phyloP scores from a whole-genome alignment of 192 early-diverging fungal species.

The Geranomyces variabilis region DNA sequence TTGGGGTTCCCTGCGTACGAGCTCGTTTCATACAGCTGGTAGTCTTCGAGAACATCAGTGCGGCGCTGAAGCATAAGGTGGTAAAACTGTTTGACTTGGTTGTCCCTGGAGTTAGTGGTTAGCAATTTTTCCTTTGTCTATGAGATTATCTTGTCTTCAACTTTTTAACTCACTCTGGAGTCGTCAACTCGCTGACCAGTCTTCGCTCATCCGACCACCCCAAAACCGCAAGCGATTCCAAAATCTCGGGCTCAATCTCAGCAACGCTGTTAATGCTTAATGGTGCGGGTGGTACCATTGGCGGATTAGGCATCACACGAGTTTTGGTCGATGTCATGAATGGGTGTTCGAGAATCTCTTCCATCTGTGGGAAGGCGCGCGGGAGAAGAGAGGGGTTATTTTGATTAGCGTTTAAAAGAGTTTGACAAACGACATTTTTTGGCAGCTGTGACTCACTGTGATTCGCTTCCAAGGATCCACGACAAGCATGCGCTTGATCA shows the following conservation, averaged over 20 bases:
- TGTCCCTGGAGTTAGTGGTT: constrained; percentile 12
- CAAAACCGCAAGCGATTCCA: constrained; percentile 48
- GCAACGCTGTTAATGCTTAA: constrained; percentile 25
- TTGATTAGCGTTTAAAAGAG: neutral
- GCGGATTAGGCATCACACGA: neutral
- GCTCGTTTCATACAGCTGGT: constrained; percentile 34
- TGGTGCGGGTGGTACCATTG: neutral
- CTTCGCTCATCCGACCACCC: constrained; percentile 53
- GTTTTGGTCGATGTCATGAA: constrained; percentile 57
- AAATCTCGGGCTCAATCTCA: constrained; percentile 49
- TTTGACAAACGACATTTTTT: neutral
- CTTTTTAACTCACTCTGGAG: constrained; percentile 42
- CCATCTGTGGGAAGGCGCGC: neutral
- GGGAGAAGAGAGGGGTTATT: neutral
- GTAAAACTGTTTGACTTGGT: constrained; percentile 62
- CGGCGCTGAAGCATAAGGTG: constrained; percentile 52
- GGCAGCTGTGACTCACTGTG: constrained; percentile 40
- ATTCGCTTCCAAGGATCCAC: constrained; percentile 74
- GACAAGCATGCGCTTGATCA: constrained; percentile 88
- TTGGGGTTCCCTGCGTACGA: constrained; percentile 45
- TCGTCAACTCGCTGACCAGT: constrained; percentile 30
- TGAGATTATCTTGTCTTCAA: too few species aligned
- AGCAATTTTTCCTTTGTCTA: neutral
- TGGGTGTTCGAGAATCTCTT: constrained; percentile 56
- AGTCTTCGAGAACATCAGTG: constrained; percentile 55